Conservation (phyloP, 495 filamentous ascomycete genomes). For the Aspergillus panamensis region DNA sequence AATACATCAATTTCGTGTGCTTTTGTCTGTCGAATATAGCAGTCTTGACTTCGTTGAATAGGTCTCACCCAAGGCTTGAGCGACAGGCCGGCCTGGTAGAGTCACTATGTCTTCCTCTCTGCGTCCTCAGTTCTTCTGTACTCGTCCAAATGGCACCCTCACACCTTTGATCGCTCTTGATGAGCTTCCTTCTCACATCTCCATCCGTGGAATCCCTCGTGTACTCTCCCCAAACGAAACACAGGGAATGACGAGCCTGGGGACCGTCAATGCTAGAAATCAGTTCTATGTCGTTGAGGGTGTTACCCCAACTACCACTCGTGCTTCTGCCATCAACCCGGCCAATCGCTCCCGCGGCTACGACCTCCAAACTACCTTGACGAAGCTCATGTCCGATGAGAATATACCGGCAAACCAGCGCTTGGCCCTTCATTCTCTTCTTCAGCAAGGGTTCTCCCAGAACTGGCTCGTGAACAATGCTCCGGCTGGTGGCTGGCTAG, state of each 20-base stretch:
- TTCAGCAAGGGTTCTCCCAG: constrained; percentile 22
- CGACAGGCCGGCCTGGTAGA: not conserved
- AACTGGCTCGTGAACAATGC: constrained; percentile 14
- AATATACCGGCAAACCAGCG: constrained; percentile 25
- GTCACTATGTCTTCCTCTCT: constrained; percentile 26
- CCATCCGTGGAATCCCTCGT: constrained; percentile 36
- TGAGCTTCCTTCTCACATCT: constrained; percentile 49
- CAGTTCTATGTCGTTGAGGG: constrained; percentile 38
- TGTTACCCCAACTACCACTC: constrained; percentile 17
- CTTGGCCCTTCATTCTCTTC: constrained; percentile 19
- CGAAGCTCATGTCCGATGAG: constrained; percentile 25
- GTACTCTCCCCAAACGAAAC: constrained; percentile 34
- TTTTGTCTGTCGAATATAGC: not conserved
- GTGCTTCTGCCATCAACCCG: constrained; percentile 4
- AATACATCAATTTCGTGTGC: not conserved
- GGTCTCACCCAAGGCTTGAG: not conserved
- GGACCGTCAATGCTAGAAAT: constrained; percentile 27
- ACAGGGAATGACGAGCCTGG: constrained; percentile 46
- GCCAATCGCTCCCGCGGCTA: constrained; percentile 18
- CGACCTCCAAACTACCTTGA: constrained; percentile 24
- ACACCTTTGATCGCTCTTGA: constrained; percentile 65
- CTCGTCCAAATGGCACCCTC: constrained; percentile 53
- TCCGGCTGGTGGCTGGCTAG: constrained; percentile 19
- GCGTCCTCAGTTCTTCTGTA: constrained; percentile 50
- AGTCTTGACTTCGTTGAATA: not conserved